Conservation (phyloP, 768 basidiomycete species). For the Naganishia randhawae region DNA sequence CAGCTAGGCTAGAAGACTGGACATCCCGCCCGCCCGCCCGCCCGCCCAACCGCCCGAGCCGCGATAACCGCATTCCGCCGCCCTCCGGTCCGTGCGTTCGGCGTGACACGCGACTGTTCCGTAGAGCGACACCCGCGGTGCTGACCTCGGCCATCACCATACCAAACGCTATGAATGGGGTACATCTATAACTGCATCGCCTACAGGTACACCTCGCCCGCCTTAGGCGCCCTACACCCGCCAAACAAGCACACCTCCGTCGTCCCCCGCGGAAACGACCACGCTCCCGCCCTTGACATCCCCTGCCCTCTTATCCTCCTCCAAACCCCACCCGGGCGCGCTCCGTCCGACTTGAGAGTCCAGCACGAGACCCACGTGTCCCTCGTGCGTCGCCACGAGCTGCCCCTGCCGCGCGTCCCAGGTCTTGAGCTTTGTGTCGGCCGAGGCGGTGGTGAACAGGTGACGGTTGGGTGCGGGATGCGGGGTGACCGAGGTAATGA, state of each 20-base stretch:
- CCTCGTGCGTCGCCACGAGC: slow-evolving; percentile 72
- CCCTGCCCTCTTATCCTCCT: slow-evolving; percentile 20
- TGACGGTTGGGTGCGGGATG: slow-evolving; percentile 72
- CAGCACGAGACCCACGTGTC: slow-evolving; percentile 74
- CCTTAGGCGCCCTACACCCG: slow-evolving; percentile 34
- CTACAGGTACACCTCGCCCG: neutral
- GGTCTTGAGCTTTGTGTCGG: slow-evolving; percentile 78
- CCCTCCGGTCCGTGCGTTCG: too few species aligned
- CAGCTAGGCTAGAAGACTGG: too few species aligned
- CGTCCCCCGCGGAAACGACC: slow-evolving; percentile 84
- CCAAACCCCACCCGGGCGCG: slow-evolving; percentile 29
- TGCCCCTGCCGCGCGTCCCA: slow-evolving; percentile 88
- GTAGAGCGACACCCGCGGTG: too few species aligned
- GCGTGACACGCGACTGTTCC: too few species aligned
- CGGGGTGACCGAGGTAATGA: slow-evolving; percentile 72
- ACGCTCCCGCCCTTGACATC: slow-evolving; percentile 54
- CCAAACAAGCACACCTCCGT: slow-evolving; percentile 77
- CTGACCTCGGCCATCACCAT: too few species aligned
- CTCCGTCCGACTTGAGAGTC: slow-evolving; percentile 65
- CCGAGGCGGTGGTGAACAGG: slow-evolving; percentile 77
- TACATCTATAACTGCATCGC: too few species aligned
- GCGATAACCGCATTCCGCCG: too few species aligned
- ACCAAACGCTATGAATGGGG: too few species aligned
- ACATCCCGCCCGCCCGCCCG: too few species aligned
- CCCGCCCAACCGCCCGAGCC: neutral